phyloP scores from a whole-genome alignment of 257 asterid genomes.

The Orobanche coerulescens region DNA sequence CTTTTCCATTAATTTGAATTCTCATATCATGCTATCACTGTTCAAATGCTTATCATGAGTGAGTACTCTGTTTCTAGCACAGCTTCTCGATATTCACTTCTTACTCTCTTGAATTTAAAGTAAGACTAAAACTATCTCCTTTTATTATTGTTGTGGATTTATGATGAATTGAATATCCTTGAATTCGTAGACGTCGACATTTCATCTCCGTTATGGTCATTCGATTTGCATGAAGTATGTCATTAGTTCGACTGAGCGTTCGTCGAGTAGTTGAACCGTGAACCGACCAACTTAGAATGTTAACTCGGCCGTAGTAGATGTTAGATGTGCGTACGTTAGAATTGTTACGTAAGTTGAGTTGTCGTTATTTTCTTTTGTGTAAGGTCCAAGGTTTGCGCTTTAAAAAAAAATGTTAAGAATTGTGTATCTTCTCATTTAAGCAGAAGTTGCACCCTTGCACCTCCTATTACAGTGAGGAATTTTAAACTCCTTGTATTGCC shows the following conservation, averaged over 20 bases:
- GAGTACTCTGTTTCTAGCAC: slow-evolving; percentile 3
- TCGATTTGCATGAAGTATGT: too few relatives aligned
- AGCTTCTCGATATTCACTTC: background rate
- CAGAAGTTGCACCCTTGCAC: background rate
- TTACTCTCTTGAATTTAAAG: slow-evolving; percentile 7
- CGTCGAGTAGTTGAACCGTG: too few relatives aligned
- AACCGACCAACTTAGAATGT: too few relatives aligned
- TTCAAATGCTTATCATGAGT: background rate
- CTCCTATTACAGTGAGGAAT: slow-evolving; percentile 8
- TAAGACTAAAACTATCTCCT: slow-evolving; percentile 8
- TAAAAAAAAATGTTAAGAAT: background rate
- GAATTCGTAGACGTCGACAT: too few relatives aligned
- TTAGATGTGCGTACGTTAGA: too few relatives aligned
- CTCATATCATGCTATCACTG: slow-evolving; percentile 1
- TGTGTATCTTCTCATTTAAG: slow-evolving; percentile 7
- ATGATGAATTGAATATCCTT: too few relatives aligned
- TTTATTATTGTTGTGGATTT: background rate
- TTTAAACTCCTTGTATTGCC: background rate
- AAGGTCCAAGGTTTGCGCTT: too few relatives aligned
- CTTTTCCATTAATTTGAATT: slow-evolving; percentile 16
- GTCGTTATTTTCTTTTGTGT: too few relatives aligned
- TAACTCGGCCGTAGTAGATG: too few relatives aligned
- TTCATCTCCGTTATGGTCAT: too few relatives aligned
- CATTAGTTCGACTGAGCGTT: too few relatives aligned
- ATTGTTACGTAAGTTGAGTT: too few relatives aligned